Evolutionary conservation across 192 early-diverging fungal species (phyloP), one percentile per base, ranked within the genome.

Genomic region (Coemansia sp.): DNA sequence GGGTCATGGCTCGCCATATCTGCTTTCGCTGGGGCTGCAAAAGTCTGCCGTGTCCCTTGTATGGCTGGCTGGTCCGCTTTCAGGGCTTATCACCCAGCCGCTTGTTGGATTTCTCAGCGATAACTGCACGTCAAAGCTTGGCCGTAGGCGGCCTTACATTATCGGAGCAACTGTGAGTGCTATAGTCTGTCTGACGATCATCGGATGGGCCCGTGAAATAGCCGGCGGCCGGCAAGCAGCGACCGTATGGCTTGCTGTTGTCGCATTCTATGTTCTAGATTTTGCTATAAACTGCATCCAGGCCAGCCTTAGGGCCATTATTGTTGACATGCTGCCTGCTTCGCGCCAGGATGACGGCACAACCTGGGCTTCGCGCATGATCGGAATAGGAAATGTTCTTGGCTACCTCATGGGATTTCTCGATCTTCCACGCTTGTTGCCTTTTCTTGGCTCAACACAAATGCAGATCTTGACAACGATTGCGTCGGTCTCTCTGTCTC

Each of bases 51-150:
- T 91, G 64, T 93, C 94, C 43, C 78, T 98, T 40, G 97, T 99
- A 10, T 99, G 97, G 97, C 83, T 99, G 60, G 94, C 94, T 3
- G 93, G 93, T 8, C 93, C 93, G 43, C 75, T 94, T n/a, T 91
- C 90, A 41, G 92, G 92, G 13, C 78, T 93, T 18, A 66, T 93
- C 37, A 91, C 88, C 68, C 92, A 93, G 66, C 92, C 92, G 18
- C 76, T 95, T 45, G 89, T 95, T 11, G 95, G 95, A 10, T 90
- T 88, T 5, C 86, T 93, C 49, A 93, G 91, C 76, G 95, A 98
- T 77, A 74, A 78, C 45, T 87, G 87, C 67, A 91, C 88, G 15
- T 87, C 85, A 37, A 72, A 76, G 16, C 61, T 90, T n/a, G 95
- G 95, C 19, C 87, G 90, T 22, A 85, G 95, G 49, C 84, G 95